Percentiles rank a stretch among this genome's conserved stretches.
Evolutionary conservation across 2,329 filamentous ascomycete genomes (phyloP).

Genomic region (Zymoseptoria brevis): DNA sequence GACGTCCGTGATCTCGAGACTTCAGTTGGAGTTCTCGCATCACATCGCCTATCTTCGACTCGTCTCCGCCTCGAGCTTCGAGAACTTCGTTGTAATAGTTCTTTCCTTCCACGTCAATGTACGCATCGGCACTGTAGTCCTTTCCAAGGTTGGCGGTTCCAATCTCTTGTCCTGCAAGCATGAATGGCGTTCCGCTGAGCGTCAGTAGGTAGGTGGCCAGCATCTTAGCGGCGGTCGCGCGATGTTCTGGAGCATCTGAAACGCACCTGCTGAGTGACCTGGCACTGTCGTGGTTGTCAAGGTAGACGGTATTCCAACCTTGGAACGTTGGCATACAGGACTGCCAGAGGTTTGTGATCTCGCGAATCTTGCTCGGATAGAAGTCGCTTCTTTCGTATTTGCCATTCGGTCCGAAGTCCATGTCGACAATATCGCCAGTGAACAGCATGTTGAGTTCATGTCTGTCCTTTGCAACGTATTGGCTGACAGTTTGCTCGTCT

Average conservation of each 20-base stretch:
- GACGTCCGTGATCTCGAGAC: constrained; percentile 43
- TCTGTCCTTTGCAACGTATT: constrained; percentile 44
- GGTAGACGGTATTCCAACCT: constrained; percentile 57
- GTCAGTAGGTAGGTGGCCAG: constrained; percentile 27
- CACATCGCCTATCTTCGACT: constrained; percentile 8
- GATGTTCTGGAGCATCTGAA: constrained; percentile 41
- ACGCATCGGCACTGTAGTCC: constrained; percentile 25
- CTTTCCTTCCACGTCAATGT: constrained; percentile 44
- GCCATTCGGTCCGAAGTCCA: constrained; percentile 39
- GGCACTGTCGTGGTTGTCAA: constrained; percentile 59
- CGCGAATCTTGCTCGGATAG: constrained; percentile 40
- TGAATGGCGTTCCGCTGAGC: constrained; percentile 43
- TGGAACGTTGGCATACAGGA: constrained; percentile 50
- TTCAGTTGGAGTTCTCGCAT: constrained; percentile 6
- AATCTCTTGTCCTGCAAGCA: constrained; percentile 61
- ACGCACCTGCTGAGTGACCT: constrained; percentile 50
- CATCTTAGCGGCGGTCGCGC: constrained; percentile 48
- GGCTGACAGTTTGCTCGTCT: constrained; percentile 24
- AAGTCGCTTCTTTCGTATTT: constrained; percentile 45
- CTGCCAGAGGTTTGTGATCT: constrained; percentile 51
- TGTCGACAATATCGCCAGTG: constrained; percentile 55
- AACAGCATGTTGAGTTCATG: constrained; percentile 63
- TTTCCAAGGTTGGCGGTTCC: constrained; percentile 46
- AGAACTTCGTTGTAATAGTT: constrained; percentile 44
- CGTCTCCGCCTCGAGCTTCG: constrained; percentile 30